These are phyloP conservation scores for Cystofilobasidium bisporidii DNA, from an alignment of 768 basidiomycete species.

Conservation along the genomic window DNA sequence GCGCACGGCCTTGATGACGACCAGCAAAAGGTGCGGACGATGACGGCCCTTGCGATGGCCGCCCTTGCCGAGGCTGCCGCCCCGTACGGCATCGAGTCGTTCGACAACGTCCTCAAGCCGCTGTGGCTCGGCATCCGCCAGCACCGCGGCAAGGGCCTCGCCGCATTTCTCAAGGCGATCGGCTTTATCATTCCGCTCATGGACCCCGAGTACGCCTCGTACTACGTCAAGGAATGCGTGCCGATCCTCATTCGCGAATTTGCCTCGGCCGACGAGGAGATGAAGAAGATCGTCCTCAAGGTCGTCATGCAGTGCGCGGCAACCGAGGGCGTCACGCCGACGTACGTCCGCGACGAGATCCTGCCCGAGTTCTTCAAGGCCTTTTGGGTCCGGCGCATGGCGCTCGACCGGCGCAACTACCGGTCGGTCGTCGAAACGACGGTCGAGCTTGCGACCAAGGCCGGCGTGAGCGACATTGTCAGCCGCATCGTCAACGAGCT, in stretches of 20 bases:
- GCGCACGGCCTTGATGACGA: conserved; percentile 87
- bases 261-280: conserved; percentile 98
- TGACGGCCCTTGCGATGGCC: conserved; percentile 85
- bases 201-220: conserved; percentile 98
- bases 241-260: conserved; percentile 66
- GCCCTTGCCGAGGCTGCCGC: conserved; percentile 94
- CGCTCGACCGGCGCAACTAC: conserved; percentile 90
- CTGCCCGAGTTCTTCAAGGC: conserved; percentile 98
- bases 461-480: conserved; percentile 93
- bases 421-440: conserved; percentile 97
- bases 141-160: conserved; percentile 88
- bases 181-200: conserved; percentile 99
- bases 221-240: conserved; percentile 83
- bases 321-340: conserved; percentile 92
- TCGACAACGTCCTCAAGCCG: conserved; percentile 92
- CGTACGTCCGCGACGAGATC: conserved; percentile 95
- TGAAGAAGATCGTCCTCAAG: conserved; percentile 99
- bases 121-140: conserved; percentile 88
- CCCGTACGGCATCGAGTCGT: conserved; percentile 98
- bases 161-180: conserved; percentile 93
- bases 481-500: conserved; percentile 78
- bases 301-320: conserved; percentile 98
- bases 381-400: conserved; percentile 97
- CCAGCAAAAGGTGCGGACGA: conserved; percentile 90
- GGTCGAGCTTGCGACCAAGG: conserved; percentile 93